Evolutionary conservation across 306 rosid genomes (phyloP).

Genomic region (Prosopis cineraria): DNA sequence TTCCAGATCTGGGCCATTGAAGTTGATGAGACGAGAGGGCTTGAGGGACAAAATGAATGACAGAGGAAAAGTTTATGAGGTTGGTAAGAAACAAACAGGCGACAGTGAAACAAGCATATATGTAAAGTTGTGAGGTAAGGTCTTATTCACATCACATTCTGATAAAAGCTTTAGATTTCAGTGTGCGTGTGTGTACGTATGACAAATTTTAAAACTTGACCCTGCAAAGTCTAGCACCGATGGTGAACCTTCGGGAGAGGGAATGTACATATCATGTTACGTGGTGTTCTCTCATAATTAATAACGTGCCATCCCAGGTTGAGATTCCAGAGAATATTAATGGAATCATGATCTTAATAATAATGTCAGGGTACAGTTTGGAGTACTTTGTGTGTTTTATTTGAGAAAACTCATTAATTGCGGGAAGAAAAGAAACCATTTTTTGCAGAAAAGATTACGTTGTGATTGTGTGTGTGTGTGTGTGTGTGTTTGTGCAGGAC

Average conservation of each 20-base stretch:
- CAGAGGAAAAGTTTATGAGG: neutral
- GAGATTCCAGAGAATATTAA: neutral
- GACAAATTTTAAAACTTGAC: neutral
- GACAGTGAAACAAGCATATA: neutral
- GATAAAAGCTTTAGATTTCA: neutral
- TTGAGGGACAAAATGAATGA: neutral
- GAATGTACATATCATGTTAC: neutral
- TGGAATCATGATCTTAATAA: neutral
- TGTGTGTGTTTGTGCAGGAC: too few relatives aligned
- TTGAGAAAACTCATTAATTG: neutral
- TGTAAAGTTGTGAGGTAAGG: constrained; percentile 37
- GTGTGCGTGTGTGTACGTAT: neutral
- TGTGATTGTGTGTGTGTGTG: too few relatives aligned
- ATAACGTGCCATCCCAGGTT: neutral
- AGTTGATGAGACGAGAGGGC: constrained; percentile 10
- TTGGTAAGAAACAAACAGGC: neutral
- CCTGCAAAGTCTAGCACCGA: neutral
- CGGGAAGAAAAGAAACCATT: neutral
- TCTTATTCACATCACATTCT: constrained; percentile 22
- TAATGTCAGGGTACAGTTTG: neutral
- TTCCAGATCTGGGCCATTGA: too few relatives aligned
- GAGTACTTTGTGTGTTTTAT: neutral
- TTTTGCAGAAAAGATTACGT: too few relatives aligned
- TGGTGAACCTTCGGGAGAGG: neutral
- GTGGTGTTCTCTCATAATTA: neutral